A percentile compares a stretch with the other conserved stretches of the same genome.
These are phyloP conservation scores for Gigaspora rosea DNA, from an alignment of 192 early-diverging fungal genomes.

Conservation along the genomic window DNA sequence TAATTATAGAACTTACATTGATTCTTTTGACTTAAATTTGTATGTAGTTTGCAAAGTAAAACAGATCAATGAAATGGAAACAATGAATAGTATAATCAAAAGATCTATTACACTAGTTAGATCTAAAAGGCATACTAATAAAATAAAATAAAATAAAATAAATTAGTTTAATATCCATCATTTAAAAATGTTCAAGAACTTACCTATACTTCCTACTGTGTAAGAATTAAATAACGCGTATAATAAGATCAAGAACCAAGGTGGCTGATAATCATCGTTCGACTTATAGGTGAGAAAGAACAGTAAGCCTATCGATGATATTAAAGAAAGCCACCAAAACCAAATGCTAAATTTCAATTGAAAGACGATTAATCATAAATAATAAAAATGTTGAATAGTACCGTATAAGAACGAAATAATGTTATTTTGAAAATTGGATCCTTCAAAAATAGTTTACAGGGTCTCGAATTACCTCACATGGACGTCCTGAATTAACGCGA, in stretches of 20 bases:
- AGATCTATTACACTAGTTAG: background rate
- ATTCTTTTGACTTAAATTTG: conserved; percentile 14
- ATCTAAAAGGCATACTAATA: background rate
- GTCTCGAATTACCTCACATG: no score
- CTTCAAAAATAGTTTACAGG: no score
- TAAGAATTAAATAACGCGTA: conserved; percentile 4
- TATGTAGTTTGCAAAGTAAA: conserved; percentile 19
- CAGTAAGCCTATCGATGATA: background rate
- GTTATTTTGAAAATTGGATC: no score
- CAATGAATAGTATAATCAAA: conserved; percentile 6
- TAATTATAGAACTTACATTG: conserved; percentile 21
- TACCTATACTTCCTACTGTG: conserved; percentile 11
- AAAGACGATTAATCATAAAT: background rate
- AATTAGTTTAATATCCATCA: background rate
- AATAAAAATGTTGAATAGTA: background rate
- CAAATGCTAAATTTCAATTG: background rate
- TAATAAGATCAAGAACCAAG: conserved; percentile 11
- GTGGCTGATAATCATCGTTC: conserved; percentile 31
- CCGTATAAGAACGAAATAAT: background rate
- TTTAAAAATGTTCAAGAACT: background rate
- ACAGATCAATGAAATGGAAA: background rate
- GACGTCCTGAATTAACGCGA: no score
- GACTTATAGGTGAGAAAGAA: conserved; percentile 26
- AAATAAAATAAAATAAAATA: background rate
- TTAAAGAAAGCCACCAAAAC: background rate